A percentile compares a stretch with the other conserved stretches of the same genome.
Evolutionary conservation across 1,139 yeast genomes (phyloP).

Genomic region (Pichia sp.): DNA sequence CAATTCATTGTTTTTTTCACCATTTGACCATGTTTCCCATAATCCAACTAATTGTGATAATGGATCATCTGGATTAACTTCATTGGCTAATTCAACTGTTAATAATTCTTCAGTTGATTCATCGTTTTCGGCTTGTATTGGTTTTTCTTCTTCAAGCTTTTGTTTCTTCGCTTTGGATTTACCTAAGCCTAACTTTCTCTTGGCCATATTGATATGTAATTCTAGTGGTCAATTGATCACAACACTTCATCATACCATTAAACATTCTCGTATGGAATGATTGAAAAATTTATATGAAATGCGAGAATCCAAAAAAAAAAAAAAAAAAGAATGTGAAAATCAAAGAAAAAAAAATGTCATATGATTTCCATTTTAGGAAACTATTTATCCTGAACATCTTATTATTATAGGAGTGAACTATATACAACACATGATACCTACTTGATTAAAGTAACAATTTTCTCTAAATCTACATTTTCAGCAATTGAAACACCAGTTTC

Average conservation of each 20-base stretch:
- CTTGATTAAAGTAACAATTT: constrained; percentile 36
- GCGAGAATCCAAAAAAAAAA: not conserved
- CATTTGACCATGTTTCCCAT: constrained; percentile 52
- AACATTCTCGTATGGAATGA: too few relatives aligned
- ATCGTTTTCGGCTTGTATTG: constrained; percentile 4
- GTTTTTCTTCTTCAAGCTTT: constrained; percentile 12
- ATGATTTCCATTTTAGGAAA: constrained; percentile 5
- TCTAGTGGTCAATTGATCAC: too few relatives aligned
- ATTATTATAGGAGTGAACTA: too few relatives aligned
- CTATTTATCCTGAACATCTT: too few relatives aligned
- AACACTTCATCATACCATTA: too few relatives aligned
- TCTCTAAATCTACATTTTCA: constrained; percentile 77
- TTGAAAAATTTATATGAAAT: too few relatives aligned
- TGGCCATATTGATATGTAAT: constrained; percentile 29
- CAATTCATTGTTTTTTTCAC: constrained; percentile 53
- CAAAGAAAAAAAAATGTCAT: constrained; percentile 2
- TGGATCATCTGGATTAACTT: constrained; percentile 71
- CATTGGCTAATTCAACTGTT: constrained; percentile 65
- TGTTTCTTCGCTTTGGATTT: constrained; percentile 50
- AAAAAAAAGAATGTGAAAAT: not conserved
- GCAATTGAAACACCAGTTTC: constrained; percentile 50
- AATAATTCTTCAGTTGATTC: constrained; percentile 33
- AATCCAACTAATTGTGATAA: constrained; percentile 71
- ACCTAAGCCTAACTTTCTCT: constrained; percentile 80
- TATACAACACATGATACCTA: too few relatives aligned